A percentile compares a stretch with the other conserved stretches of the same genome.
Evolutionary conservation across 108 stramenopile genomes (phyloP).

Genomic region (Cyclotella choctawhatcheeana): DNA sequence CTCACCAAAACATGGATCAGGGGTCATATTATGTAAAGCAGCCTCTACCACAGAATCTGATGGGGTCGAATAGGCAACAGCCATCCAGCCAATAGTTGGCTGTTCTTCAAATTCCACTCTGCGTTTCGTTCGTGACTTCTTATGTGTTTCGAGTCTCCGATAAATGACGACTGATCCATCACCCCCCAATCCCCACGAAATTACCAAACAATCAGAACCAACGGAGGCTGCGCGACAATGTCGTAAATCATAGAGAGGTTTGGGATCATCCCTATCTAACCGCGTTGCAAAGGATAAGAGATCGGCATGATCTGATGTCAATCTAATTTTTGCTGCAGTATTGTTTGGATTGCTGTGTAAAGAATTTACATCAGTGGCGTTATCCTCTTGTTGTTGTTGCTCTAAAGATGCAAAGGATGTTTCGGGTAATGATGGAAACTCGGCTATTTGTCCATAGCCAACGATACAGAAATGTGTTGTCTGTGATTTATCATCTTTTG

Average conservation of each 20-base stretch:
- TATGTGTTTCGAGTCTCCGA: slow-evolving; percentile 49
- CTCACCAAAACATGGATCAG: slow-evolving; percentile 11
- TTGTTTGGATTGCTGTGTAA: neutral
- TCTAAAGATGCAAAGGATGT: slow-evolving; percentile 9
- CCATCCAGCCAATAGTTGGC: slow-evolving; percentile 44
- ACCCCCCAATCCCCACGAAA: slow-evolving; percentile 76
- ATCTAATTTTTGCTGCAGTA: slow-evolving; percentile 11
- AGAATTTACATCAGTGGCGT: too few relatives aligned
- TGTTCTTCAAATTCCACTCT: slow-evolving; percentile 10
- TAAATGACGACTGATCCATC: slow-evolving; percentile 77
- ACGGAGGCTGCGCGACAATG: slow-evolving; percentile 62
- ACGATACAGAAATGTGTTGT: slow-evolving; percentile 23
- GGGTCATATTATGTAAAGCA: slow-evolving; percentile 20
- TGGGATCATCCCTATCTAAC: neutral
- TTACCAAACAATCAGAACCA: slow-evolving; percentile 67
- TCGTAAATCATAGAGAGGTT: slow-evolving; percentile 32
- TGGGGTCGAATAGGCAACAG: slow-evolving; percentile 30
- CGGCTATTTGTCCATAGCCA: slow-evolving; percentile 36
- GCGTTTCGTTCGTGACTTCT: slow-evolving; percentile 12
- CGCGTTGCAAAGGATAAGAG: slow-evolving; percentile 2
- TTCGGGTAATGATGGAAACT: slow-evolving; percentile 18
- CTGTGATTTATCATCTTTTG: neutral
- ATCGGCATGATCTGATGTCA: slow-evolving; percentile 36
- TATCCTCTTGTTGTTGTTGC: neutral
- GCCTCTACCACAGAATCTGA: slow-evolving; percentile 31